Percentiles rank a stretch among this genome's conserved stretches.
These are phyloP conservation scores for Trichoderma simmonsii DNA, from an alignment of 2,329 filamentous ascomycete species.

Conservation along the genomic window DNA sequence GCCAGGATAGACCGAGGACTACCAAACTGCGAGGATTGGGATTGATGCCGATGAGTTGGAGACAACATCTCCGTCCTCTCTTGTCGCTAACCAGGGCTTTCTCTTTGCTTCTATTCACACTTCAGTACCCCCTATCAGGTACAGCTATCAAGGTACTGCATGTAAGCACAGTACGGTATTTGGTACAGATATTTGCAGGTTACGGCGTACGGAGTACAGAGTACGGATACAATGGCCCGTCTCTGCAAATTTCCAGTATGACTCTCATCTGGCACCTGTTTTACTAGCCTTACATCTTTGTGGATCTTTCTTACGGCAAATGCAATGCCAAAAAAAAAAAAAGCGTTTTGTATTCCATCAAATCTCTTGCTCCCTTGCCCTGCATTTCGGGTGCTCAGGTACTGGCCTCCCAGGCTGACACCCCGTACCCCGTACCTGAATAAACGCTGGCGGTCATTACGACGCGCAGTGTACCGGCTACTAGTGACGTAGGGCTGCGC, in stretches of 20 bases:
- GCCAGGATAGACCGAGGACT: background rate
- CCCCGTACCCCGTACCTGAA: background rate
- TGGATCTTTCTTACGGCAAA: background rate
- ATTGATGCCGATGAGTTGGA: background rate
- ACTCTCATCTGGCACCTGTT: background rate
- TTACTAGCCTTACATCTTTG: background rate
- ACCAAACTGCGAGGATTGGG: background rate
- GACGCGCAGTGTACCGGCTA: background rate
- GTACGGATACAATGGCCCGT: background rate
- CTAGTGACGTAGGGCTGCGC: conserved; percentile 1
- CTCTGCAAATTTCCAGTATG: background rate
- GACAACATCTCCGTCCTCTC: background rate
- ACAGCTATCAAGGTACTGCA: background rate
- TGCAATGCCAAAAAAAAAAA: background rate
- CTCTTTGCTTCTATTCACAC: background rate
- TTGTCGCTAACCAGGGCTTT: background rate
- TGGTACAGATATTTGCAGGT: background rate
- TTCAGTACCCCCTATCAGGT: background rate
- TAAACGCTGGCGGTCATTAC: background rate
- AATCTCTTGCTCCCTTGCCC: background rate
- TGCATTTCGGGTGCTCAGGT: background rate
- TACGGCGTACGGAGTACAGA: background rate
- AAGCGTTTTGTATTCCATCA: background rate
- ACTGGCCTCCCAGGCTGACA: background rate
- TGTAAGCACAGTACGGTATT: background rate